Evolutionary conservation across 306 rosid species (phyloP).

Genomic region (Prunus davidiana): DNA sequence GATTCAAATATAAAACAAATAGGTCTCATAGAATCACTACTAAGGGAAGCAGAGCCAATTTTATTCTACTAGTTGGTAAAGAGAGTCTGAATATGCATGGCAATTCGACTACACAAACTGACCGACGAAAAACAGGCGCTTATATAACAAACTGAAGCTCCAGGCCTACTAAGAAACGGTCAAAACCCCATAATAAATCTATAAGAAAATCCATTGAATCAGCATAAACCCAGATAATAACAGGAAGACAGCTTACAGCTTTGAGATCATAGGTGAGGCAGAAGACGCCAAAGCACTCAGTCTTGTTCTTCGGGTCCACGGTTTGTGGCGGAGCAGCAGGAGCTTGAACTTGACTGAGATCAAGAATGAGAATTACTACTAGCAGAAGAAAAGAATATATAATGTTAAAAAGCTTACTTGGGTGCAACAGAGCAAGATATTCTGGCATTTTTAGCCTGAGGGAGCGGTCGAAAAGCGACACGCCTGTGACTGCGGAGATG

Average conservation of each 20-base stretch:
- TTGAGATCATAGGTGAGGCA: slow-evolving; percentile 92
- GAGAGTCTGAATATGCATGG: neutral
- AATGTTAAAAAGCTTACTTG: slow-evolving; percentile 45
- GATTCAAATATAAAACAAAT: neutral
- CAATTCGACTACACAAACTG: slow-evolving; percentile 21
- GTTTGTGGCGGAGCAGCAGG: slow-evolving; percentile 39
- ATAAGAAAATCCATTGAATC: neutral
- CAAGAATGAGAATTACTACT: neutral
- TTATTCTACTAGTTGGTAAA: neutral
- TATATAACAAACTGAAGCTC: neutral
- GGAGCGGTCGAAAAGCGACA: slow-evolving; percentile 36
- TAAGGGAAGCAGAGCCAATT: neutral
- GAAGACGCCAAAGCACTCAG: slow-evolving; percentile 84
- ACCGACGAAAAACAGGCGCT: slow-evolving; percentile 15
- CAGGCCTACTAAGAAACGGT: neutral
- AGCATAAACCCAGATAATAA: slow-evolving; percentile 11
- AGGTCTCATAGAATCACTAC: neutral
- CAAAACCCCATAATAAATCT: neutral
- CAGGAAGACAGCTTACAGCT: slow-evolving; percentile 53
- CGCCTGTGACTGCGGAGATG: slow-evolving; percentile 30
- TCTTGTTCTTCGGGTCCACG: slow-evolving; percentile 49
- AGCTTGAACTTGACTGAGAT: slow-evolving; percentile 67
- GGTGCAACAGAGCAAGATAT: slow-evolving; percentile 77
- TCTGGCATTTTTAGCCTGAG: slow-evolving; percentile 30
- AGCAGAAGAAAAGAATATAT: neutral